These are phyloP conservation scores for Funneliformis caledonium DNA, from an alignment of 371 early-diverging fungal genomes.

Conservation along the genomic window DNA sequence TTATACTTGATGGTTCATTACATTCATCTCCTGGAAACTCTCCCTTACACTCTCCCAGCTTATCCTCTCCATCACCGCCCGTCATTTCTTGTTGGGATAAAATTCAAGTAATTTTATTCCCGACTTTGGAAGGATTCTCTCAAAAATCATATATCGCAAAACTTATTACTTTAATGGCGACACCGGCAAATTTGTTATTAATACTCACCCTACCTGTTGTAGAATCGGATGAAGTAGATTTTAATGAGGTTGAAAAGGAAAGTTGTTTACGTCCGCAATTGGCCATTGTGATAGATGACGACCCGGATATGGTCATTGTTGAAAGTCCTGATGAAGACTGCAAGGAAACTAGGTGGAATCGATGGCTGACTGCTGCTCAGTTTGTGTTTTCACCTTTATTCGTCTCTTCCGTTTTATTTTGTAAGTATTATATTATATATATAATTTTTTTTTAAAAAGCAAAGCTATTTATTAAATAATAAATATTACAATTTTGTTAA, in stretches of 20 bases:
- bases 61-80: background rate
- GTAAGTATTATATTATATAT: conserved; percentile 23
- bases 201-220: conserved; percentile 66
- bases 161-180: conserved; percentile 56
- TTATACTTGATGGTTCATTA: background rate
- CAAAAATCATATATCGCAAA: conserved; percentile 59
- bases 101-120: conserved; percentile 53
- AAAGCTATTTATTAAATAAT: background rate
- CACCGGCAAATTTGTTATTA: conserved; percentile 60
- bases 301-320: conserved; percentile 42
- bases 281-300: conserved; percentile 6
- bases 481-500: too few relatives aligned
- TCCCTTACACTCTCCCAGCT: background rate
- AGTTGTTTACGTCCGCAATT: conserved; percentile 37
- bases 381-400: conserved; percentile 51
- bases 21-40: background rate
- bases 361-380: conserved; percentile 57
- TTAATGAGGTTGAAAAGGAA: conserved; percentile 44
- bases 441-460: background rate
- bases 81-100: background rate
- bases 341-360: conserved; percentile 46
- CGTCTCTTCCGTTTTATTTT: conserved; percentile 45
- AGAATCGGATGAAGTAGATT: conserved; percentile 47
- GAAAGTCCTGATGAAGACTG: conserved; percentile 39
- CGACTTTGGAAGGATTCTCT: conserved; percentile 55